Evolutionary conservation across 805 yeast genomes (phyloP).

Genomic region (Ogataea ramenticola): DNA sequence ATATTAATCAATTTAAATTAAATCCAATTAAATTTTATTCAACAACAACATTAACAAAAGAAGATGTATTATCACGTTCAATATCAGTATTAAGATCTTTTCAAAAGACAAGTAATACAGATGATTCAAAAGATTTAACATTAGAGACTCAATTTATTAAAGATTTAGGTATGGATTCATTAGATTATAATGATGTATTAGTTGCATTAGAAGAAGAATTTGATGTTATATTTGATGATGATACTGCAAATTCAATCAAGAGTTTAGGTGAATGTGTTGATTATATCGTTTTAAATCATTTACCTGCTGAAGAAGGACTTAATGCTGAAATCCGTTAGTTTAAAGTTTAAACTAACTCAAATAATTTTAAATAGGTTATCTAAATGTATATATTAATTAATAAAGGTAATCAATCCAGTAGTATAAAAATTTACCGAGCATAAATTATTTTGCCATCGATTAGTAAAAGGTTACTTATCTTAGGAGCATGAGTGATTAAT

Average conservation of each 20-base stretch:
- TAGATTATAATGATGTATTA: constrained; percentile 91
- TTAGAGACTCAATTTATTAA: constrained; percentile 44
- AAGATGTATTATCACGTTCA: constrained; percentile 78
- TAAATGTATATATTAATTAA: neutral
- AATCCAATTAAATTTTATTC: neutral
- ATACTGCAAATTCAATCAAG: constrained; percentile 50
- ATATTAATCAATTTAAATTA: neutral
- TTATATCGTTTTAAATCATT: constrained; percentile 35
- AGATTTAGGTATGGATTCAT: constrained; percentile 85
- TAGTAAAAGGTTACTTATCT: too few species aligned
- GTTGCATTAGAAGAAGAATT: constrained; percentile 95
- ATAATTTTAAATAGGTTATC: too few species aligned
- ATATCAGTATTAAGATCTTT: constrained; percentile 67
- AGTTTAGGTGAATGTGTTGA: constrained; percentile 55
- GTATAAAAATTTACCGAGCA: too few species aligned
- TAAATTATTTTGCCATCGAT: too few species aligned
- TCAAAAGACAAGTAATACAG: constrained; percentile 21
- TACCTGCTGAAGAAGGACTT: constrained; percentile 27
- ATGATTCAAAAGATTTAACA: constrained; percentile 12
- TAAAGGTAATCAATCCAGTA: too few species aligned
- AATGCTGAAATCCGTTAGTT: constrained; percentile 30
- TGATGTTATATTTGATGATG: constrained; percentile 34
- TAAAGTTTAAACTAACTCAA: too few species aligned
- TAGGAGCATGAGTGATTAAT: too few species aligned
- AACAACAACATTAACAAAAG: constrained; percentile 46